Base-by-base conservation (phyloP, 2,329 filamentous ascomycete genomes). In the Fusarium brevicatenulatum region DNA sequence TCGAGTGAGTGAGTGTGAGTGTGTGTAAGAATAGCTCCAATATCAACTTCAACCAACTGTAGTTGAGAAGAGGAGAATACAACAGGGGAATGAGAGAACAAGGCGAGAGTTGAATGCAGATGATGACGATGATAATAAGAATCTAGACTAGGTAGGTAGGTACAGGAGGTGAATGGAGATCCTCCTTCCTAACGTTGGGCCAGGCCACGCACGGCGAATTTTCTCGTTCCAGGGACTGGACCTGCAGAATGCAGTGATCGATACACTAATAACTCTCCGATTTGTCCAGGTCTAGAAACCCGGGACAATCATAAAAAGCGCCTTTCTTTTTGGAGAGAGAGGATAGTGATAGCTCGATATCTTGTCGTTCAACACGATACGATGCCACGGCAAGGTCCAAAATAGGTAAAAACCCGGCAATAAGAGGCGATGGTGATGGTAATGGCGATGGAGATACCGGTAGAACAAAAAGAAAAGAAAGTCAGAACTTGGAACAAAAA, bases 181-280 rank as follows among this genome's bases (percentile, higher is more conserved):
- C 32, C 53, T 37, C 50, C 50, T 30, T 52, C 49, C 49, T 36
- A 21, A 47, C 25, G 44, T 16, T 47, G 6, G 44, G 44, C 44
- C 25, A 34, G 30, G 21, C 30, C 63, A 56, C 55, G 58, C 63
- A 56, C 55, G 58, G 60, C 37, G 69, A 43, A 25, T 57, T 63
- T 70, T 70, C 23, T 53, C 15, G 54, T 40, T 52, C 70, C 34
- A 63, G 56, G 69, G 52, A 49, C 50, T 43, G 69, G 60, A 55
- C 46, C 60, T 72, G 70, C 65, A 70, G 58, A 52, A 53, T 63
- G 58, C 37, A 56, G 64, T 65, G 65, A 70, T 69, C 60, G 40
- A 49, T 70, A 37, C 42, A 49, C 59, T 40, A 65, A 58, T 44
- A 65, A 58, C 39, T 50, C 34, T 56, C 66, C 59, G 49, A 71